Percentiles rank a stretch among this genome's conserved stretches.
These are phyloP conservation scores for Sungouiozyma ichnusensis DNA, from an alignment of 805 yeast genomes.

Conservation along the genomic window DNA sequence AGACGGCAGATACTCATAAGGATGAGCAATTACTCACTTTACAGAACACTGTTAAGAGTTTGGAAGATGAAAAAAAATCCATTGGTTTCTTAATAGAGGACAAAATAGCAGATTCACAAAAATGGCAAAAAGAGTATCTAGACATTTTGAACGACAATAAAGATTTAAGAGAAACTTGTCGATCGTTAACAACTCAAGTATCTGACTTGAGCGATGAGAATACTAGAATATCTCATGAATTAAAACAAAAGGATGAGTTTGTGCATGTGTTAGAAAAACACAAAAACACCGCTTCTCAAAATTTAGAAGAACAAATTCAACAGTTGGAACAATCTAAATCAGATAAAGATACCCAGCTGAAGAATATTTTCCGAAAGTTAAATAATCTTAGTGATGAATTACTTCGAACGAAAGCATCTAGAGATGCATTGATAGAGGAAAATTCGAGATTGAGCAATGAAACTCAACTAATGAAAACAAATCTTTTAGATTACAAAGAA, in stretches of 20 bases:
- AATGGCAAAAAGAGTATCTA: not conserved
- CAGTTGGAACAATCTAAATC: conserved; percentile 25
- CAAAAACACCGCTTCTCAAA: conserved; percentile 34
- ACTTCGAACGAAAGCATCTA: conserved; percentile 6
- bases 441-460: conserved; percentile 30
- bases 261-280: conserved; percentile 31
- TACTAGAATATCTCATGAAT: not conserved
- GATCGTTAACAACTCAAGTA: not conserved
- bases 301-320: conserved; percentile 26
- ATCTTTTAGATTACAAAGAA: conserved; percentile 40
- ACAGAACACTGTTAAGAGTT: not conserved
- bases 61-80: not conserved
- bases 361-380: conserved; percentile 54
- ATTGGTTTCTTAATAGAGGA: not conserved
- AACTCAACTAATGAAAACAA: conserved; percentile 33
- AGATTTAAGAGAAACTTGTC: not conserved
- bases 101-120: not conserved
- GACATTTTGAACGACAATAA: not conserved
- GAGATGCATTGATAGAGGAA: conserved; percentile 28
- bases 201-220: not conserved
- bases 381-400: conserved; percentile 27
- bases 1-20: not conserved
- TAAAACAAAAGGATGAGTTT: conserved; percentile 31
- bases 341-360: conserved; percentile 37
- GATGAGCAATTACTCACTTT: not conserved